Percentiles rank a stretch among this genome's conserved stretches.
phyloP scores from a whole-genome alignment of 2,329 filamentous ascomycete genomes.

The Fusarium luffae region DNA sequence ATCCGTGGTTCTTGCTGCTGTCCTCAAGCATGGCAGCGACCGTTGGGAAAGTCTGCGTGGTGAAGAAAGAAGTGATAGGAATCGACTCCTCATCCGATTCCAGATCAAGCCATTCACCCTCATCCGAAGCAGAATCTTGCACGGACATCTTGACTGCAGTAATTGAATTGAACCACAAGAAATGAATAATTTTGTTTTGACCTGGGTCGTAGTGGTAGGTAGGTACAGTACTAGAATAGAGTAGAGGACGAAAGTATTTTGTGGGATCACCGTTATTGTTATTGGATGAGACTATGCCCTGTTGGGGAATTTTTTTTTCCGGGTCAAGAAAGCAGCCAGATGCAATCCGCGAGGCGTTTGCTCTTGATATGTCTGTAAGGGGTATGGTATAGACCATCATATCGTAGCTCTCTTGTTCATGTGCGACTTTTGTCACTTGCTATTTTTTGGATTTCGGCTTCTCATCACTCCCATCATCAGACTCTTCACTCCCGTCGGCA shows the following conservation, averaged over 20 bases:
- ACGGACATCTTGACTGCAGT: slow-evolving; percentile 43
- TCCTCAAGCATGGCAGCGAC: slow-evolving; percentile 73
- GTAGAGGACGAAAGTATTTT: slow-evolving; percentile 39
- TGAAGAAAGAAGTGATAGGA: slow-evolving; percentile 74
- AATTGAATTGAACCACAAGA: slow-evolving; percentile 52
- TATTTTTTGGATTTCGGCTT: slow-evolving; percentile 6
- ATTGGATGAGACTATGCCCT: slow-evolving; percentile 52
- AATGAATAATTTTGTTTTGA: slow-evolving; percentile 43
- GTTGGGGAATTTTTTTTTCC: slow-evolving; percentile 41
- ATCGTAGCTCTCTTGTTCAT: slow-evolving; percentile 24
- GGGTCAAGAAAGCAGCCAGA: slow-evolving; percentile 34
- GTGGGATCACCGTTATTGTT: slow-evolving; percentile 50
- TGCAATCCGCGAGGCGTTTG: slow-evolving; percentile 46
- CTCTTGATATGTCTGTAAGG: slow-evolving; percentile 46
- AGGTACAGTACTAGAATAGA: neutral
- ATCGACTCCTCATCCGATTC: slow-evolving; percentile 73
- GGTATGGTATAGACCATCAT: slow-evolving; percentile 28
- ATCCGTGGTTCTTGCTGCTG: slow-evolving; percentile 72
- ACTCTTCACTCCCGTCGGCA: slow-evolving; percentile 38
- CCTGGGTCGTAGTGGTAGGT: neutral
- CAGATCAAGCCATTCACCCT: slow-evolving; percentile 63
- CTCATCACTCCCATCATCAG: slow-evolving; percentile 19
- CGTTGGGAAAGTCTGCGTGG: slow-evolving; percentile 72
- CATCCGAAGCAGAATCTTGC: slow-evolving; percentile 51
- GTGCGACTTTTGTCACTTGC: neutral